phyloP scores from a whole-genome alignment of 169 alveolate species.

The Plasmodium vivax region DNA sequence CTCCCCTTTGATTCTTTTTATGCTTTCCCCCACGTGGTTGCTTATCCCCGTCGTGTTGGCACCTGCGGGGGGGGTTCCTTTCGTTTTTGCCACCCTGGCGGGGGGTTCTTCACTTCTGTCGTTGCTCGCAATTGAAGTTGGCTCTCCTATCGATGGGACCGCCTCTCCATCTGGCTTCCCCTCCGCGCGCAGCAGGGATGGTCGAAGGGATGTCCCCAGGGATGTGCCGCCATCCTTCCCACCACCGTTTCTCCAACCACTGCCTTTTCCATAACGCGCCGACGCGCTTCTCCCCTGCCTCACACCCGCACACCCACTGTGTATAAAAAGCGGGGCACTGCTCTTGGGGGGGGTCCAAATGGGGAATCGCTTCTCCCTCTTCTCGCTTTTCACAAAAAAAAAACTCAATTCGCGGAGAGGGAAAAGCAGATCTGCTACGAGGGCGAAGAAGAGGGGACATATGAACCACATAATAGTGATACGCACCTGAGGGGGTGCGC shows the following conservation, averaged over 20 bases:
- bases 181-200: background rate
- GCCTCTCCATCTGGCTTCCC: background rate
- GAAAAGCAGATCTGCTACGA: conserved; percentile 4
- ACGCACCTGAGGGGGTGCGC: background rate
- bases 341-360: background rate
- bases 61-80: background rate
- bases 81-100: background rate
- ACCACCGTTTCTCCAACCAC: background rate
- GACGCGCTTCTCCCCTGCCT: background rate
- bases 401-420: background rate
- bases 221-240: background rate
- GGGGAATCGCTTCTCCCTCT: background rate
- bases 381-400: conserved; percentile 49
- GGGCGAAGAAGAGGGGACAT: conserved; percentile 15
- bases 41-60: background rate
- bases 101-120: background rate
- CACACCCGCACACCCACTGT: background rate
- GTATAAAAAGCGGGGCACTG: conserved; percentile 16
- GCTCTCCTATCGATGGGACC: background rate
- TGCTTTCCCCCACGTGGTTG: background rate
- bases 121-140: background rate
- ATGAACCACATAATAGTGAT: conserved; percentile 55
- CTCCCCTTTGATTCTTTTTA: conserved; percentile 41
- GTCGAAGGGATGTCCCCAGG: background rate
- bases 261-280: background rate